Percentiles rank a stretch among this genome's conserved stretches.
Evolutionary conservation across 2,329 filamentous ascomycete species (phyloP).

Genomic region (Alternaria gaisen): DNA sequence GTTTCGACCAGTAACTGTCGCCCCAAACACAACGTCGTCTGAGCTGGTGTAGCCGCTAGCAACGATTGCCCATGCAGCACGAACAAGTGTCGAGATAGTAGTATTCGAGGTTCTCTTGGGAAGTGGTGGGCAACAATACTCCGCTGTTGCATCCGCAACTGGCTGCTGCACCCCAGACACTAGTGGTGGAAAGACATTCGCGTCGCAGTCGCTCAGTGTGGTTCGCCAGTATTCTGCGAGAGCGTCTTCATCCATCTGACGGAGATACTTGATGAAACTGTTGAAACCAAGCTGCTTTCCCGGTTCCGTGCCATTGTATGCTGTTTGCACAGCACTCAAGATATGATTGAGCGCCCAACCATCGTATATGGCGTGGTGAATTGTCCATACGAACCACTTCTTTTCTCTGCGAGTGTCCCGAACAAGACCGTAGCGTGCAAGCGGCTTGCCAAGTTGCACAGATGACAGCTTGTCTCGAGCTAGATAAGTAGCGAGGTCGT

Average conservation of each 20-base stretch:
- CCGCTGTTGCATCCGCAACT: too few species aligned
- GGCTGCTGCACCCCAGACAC: too few species aligned
- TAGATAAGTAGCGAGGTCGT: slow-evolving; percentile 14
- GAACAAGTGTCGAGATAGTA: slow-evolving; percentile 23
- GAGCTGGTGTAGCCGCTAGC: neutral
- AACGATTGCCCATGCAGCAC: neutral
- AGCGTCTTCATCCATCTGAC: too few species aligned
- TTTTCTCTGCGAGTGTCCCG: neutral
- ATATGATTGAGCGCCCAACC: slow-evolving; percentile 24
- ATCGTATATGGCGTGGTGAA: slow-evolving; percentile 52
- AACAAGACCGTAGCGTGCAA: slow-evolving; percentile 24
- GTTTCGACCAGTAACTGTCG: neutral
- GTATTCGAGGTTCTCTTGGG: neutral
- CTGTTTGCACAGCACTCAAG: slow-evolving; percentile 7
- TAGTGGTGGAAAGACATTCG: too few species aligned
- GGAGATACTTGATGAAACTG: too few species aligned
- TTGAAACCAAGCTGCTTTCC: too few species aligned
- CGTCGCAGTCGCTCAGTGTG: too few species aligned
- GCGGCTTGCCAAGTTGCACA: slow-evolving; percentile 14
- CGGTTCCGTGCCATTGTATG: too few species aligned
- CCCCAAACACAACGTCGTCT: slow-evolving; percentile 6
- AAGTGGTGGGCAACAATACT: too few species aligned
- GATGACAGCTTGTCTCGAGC: neutral
- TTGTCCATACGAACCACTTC: slow-evolving; percentile 42
- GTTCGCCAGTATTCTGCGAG: too few species aligned